These are phyloP conservation scores for Eucalyptus rudis DNA, from an alignment of 345 rosid genomes.

Conservation along the genomic window DNA sequence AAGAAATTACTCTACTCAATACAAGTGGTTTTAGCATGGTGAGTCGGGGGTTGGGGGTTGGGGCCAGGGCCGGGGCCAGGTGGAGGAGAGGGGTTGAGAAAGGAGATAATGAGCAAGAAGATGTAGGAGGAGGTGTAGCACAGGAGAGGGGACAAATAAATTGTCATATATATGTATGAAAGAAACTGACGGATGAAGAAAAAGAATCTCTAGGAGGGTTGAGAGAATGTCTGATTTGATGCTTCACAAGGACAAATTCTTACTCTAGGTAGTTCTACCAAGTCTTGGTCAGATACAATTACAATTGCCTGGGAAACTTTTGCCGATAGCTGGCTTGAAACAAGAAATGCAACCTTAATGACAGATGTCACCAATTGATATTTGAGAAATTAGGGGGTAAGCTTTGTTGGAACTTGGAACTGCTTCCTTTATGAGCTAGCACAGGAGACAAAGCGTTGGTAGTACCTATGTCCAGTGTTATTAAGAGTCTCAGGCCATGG, in stretches of 20 bases:
- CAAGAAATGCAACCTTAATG: not conserved
- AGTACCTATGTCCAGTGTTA: not conserved
- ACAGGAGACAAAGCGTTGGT: not conserved
- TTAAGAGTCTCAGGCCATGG: not conserved
- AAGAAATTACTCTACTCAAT: not conserved
- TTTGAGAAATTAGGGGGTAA: not conserved
- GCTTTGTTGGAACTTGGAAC: not conserved
- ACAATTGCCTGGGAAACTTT: not conserved
- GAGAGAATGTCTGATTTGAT: not conserved
- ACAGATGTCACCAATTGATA: not conserved
- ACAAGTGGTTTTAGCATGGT: not conserved
- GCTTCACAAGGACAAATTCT: not conserved
- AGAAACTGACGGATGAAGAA: not conserved
- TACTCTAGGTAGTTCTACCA: not conserved
- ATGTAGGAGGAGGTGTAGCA: not conserved
- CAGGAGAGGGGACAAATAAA: not conserved
- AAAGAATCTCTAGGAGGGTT: not conserved
- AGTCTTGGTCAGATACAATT: not conserved
- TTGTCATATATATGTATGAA: not conserved
- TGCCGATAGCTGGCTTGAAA: not conserved
- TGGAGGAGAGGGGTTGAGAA: not conserved
- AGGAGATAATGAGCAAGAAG: not conserved
- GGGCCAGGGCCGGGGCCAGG: accelerated
- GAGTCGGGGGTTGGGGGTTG: not conserved
- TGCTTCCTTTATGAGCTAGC: not conserved